phyloP scores from a whole-genome alignment of 2,329 filamentous ascomycete species.

The Massarina eburnea region DNA sequence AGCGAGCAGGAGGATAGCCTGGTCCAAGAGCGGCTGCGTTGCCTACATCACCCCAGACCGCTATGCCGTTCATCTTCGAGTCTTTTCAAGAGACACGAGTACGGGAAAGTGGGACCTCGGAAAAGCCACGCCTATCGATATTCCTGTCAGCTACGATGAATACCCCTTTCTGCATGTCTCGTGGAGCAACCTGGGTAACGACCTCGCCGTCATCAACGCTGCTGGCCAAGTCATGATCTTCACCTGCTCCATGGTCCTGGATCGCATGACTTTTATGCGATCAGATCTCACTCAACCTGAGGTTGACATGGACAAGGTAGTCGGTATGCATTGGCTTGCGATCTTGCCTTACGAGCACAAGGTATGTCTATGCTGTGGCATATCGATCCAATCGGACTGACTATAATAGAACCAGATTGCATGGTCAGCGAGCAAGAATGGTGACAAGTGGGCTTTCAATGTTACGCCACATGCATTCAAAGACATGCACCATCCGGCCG shows the following conservation, averaged over 20 bases:
- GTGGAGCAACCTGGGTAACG: constrained; percentile 76
- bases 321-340: constrained; percentile 82
- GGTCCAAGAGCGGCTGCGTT: constrained; percentile 86
- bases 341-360: constrained; percentile 46
- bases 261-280: constrained; percentile 66
- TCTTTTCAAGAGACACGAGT: constrained; percentile 68
- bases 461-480: constrained; percentile 65
- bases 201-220: constrained; percentile 81
- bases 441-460: constrained; percentile 66
- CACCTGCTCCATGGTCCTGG: constrained; percentile 70
- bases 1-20: constrained; percentile 69
- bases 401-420: constrained; percentile 35
- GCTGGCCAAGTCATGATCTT: constrained; percentile 77
- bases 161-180: constrained; percentile 75
- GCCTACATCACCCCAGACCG: constrained; percentile 77
- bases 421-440: constrained; percentile 44
- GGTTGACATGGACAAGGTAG: constrained; percentile 75
- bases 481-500: constrained; percentile 72
- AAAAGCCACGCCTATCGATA: constrained; percentile 67
- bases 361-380: constrained; percentile 16
- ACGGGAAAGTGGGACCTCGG: constrained; percentile 76
- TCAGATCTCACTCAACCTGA: constrained; percentile 67
- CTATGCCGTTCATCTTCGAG: constrained; percentile 68
- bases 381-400: constrained; percentile 5
- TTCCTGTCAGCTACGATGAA: constrained; percentile 63